Conservation (phyloP, 192 early-diverging fungal species). For the Phlyctochytrium bullatum region DNA sequence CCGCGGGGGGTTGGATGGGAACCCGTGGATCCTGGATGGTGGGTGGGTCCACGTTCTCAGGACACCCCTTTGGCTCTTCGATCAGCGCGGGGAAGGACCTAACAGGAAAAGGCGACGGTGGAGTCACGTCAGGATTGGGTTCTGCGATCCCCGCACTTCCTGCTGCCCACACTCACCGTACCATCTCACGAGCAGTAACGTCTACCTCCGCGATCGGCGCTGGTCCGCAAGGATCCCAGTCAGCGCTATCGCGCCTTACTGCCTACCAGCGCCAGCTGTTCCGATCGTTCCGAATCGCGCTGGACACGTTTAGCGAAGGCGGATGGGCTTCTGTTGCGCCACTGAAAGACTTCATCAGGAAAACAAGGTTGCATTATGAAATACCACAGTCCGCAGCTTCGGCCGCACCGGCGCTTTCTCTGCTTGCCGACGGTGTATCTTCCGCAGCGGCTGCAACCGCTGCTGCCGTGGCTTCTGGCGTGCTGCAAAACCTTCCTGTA, state of each 20-base stretch:
- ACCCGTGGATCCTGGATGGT: no score
- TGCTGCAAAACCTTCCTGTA: neutral
- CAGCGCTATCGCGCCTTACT: neutral
- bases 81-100: neutral
- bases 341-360: neutral
- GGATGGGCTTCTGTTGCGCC: neutral
- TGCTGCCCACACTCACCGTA: neutral
- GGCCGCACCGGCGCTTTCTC: neutral
- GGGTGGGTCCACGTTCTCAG: neutral
- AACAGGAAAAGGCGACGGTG: neutral
- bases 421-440: neutral
- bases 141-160: neutral
- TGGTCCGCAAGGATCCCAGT: neutral
- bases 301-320: neutral
- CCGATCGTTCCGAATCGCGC: neutral
- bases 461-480: neutral
- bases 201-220: neutral
- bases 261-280: neutral
- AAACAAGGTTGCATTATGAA: neutral
- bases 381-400: neutral
- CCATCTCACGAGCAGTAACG: neutral
- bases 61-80: no score
- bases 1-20: no score
- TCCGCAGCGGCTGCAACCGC: neutral
- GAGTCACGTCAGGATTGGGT: neutral